Base-by-base conservation (phyloP, 176 grass and related monocot species). In the Zea luxurians region DNA sequence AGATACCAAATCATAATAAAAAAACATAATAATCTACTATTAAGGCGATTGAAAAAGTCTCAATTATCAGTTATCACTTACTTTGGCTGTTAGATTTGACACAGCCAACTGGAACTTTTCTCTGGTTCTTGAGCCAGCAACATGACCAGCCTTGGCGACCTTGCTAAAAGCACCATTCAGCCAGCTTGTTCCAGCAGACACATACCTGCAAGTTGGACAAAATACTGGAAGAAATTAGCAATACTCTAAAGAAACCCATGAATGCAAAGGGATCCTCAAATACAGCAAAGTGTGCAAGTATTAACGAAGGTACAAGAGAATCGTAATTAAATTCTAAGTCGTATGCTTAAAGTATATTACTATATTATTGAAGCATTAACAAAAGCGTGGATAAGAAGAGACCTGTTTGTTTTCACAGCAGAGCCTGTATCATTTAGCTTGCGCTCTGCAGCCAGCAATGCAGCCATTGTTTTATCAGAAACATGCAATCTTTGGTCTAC, bases 51-150 rank as follows among this genome's bases (percentile, higher is more conserved):
- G n/a, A n/a, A n/a, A n/a, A n/a, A 68, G 48, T 52, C 7, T 69
- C 47, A 71, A 13, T 68, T 57, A 80, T 53, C 37, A 76, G 43
- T 47, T 5, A 27, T 13, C 34, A 78, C 86, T 92, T 89, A 99
- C 92, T 86, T 95, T 99, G 3, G 86, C 88, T 75, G 89, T 90
- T 64, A 94, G 76, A 87, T 94, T 92, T 67, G 92, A 92, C 66
- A 98, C 83, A n/a, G 86, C 92, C 73, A 99, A 20, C 70, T 99
- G 96, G 71, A 99, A 99, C 79, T 96, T 96, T 77, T 99, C 96
- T 72, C 96, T 91, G 67, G 96, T 99, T 90, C 85, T 95, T 69
- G 86, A 83, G 49, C 90, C 86, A 64, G 90, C 96, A 82, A 91
- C 86, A 88, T 99, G 83, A 48, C 96, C 85, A 84, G 72, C 92